Percentiles rank a stretch among this genome's conserved stretches.
phyloP scores from a whole-genome alignment of 768 basidiomycete species.

The Chalciporus piperatus region DNA sequence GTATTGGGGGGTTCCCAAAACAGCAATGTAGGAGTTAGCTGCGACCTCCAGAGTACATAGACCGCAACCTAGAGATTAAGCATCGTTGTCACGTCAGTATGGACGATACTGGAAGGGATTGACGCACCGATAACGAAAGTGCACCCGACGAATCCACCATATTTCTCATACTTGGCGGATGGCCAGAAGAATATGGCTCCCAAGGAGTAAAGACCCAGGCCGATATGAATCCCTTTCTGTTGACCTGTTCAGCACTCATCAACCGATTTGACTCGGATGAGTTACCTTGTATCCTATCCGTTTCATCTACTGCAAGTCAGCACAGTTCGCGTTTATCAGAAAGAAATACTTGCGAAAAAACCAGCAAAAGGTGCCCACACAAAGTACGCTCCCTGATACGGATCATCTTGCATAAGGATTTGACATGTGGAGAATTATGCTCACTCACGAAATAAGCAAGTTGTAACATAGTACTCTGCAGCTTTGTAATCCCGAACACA shows the following conservation, averaged over 20 bases:
- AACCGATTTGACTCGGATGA: neutral
- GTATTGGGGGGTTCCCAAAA: constrained; percentile 63
- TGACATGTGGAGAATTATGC: neutral
- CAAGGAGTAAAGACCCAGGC: constrained; percentile 53
- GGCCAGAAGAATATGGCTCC: constrained; percentile 83
- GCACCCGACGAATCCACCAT: constrained; percentile 71
- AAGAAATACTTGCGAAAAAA: constrained; percentile 44
- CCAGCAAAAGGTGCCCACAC: constrained; percentile 59
- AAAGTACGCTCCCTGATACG: constrained; percentile 53
- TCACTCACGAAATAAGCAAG: constrained; percentile 61
- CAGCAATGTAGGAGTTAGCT: constrained; percentile 78
- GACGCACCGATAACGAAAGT: constrained; percentile 63
- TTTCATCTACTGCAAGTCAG: constrained; percentile 44
- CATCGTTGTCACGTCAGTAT: neutral
- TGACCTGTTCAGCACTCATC: neutral
- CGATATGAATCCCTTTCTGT: constrained; percentile 61
- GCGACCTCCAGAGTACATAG: constrained; percentile 67
- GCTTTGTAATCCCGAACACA: constrained; percentile 63
- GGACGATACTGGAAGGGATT: neutral
- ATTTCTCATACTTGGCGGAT: constrained; percentile 62
- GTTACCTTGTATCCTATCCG: constrained; percentile 64
- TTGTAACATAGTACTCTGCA: constrained; percentile 73
- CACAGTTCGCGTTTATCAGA: neutral
- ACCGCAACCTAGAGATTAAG: constrained; percentile 48
- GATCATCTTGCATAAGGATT: neutral